Base-by-base conservation (phyloP, 176 grass and related monocot species). In the Thalia dealbata region DNA sequence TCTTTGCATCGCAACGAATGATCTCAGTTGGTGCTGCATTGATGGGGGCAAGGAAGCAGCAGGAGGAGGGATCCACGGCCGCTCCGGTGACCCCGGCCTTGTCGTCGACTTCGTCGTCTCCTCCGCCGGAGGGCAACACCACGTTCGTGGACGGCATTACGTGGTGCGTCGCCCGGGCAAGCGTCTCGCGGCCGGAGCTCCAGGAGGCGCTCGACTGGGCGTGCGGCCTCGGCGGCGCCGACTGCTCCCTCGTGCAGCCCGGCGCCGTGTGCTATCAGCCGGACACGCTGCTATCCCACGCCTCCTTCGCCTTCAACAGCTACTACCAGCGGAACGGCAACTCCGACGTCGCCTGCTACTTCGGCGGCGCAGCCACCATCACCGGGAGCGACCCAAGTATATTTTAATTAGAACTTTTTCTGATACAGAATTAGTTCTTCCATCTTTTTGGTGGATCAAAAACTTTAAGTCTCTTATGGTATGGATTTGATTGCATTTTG, bases 261-360 rank as follows among this genome's bases (percentile, higher is more conserved):
- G 85, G 85, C 2, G 89, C 84, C 0, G 67, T 72, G 25, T 97
- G 95, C 60, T 90, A 86, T 81, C 81, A 84, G 70, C 93, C 93
- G 0, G 58, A 92, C 84, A 97, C 89, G 0, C 84, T 97, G 23
- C 85, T 97, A 44, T 80, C 83, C 14, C 93, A 97, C 29, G 89
- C 89, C 60, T 97, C 93, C 35, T 97, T 82, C 76, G 95, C 87
- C 72, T 97, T 97, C 87, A 97, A 97, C 80, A 84, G 79, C 87
- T 92, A 92, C 86, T 97, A 97, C 76, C 95, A 97, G 89, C 90
- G 92, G 83, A 97, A 92, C 50, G 95, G 95, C 55, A 97, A 92
- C 71, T 88, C 85, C 13, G 95, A 91, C 75, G 79, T 97, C 44
- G 87, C 95, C 11, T 97, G 95, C 82, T 90, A 97, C 80, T 92